Base-by-base conservation (phyloP, 225 moss, liverwort and hornwort genomes). In the Lunularia cruciata region DNA sequence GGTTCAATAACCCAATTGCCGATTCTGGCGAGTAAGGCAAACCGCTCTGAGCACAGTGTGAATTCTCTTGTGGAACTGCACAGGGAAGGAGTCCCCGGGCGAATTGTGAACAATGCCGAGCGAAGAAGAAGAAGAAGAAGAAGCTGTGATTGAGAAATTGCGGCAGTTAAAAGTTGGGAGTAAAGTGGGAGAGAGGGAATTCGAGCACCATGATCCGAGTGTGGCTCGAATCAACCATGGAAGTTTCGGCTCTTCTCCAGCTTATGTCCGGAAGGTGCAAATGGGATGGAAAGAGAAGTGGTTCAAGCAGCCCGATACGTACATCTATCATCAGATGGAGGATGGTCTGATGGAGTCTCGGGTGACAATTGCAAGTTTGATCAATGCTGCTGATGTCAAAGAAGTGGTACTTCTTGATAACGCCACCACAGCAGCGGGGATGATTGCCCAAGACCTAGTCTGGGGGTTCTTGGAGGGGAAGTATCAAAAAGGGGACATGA, bases 401-500 rank as follows among this genome's bases (percentile, higher is more conserved):
- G 88, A 92, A 75, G 84, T 95, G 28, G 80, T 88, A 34, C 68
- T 95, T 75, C 65, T 95, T 73, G 95, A 95, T 68, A 92, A 95
- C 66, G 90, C 47, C 16, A 95, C 95, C 63, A 87, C 92, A 3
- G 90, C 84, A 18, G 84, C 87, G 28, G 72, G 88, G n/a, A 78
- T 90, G 38, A 67, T 95, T 20, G 92, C 88, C 37, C 67, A 84
- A 78, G 86, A 92, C 48, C 73, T 87, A 69, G 88, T 84, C 65
- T 95, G 95, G 95, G 77, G 77, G 0, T 92, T 92, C 73, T 55
- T 87, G 26, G 90, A 95, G 71, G 85, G 87, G 31, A 75, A 78
- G 53, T 92, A 78, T 47, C 64, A 72, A 1, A 83, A 71, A 40
- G 95, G 92, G 8, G 92, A 95, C 68, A 83, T 78, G 27, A 71